A percentile compares a stretch with the other conserved stretches of the same genome.
Evolutionary conservation across 2,329 filamentous ascomycete species (phyloP).

Genomic region (Ascochyta lentis): DNA sequence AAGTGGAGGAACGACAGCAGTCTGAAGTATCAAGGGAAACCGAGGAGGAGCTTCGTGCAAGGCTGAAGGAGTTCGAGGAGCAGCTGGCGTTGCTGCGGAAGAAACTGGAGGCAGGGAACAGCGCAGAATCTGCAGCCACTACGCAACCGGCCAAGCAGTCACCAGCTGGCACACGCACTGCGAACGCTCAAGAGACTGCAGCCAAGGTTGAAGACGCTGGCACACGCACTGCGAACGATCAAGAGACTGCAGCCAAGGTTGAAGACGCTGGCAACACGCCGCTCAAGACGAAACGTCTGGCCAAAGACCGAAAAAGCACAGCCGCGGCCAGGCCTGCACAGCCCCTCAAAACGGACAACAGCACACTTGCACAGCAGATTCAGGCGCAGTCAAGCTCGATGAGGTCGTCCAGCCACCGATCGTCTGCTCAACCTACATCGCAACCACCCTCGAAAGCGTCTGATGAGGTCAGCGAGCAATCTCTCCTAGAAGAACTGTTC

Average conservation of each 20-base stretch:
- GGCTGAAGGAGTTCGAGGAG: background rate
- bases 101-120: background rate
- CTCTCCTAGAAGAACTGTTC: conserved; percentile 60
- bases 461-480: conserved; percentile 34
- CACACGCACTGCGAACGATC: background rate
- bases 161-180: background rate
- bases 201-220: background rate
- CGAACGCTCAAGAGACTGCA: background rate
- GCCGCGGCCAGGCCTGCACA: background rate
- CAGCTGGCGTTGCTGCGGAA: conserved; percentile 6
- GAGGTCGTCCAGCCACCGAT: conserved; percentile 18
- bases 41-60: conserved; percentile 2
- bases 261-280: background rate
- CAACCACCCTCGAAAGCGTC: conserved; percentile 2
- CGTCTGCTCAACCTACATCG: background rate
- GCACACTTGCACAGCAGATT: conserved; percentile 20
- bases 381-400: conserved; percentile 24
- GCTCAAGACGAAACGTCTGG: background rate
- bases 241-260: background rate
- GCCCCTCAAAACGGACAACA: conserved; percentile 6
- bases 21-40: background rate
- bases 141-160: background rate
- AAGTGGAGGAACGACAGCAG: background rate
- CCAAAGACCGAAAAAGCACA: too few species aligned
- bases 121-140: background rate